phyloP scores from a whole-genome alignment of 495 filamentous ascomycete species.

The Evansstolkia leycettana region DNA sequence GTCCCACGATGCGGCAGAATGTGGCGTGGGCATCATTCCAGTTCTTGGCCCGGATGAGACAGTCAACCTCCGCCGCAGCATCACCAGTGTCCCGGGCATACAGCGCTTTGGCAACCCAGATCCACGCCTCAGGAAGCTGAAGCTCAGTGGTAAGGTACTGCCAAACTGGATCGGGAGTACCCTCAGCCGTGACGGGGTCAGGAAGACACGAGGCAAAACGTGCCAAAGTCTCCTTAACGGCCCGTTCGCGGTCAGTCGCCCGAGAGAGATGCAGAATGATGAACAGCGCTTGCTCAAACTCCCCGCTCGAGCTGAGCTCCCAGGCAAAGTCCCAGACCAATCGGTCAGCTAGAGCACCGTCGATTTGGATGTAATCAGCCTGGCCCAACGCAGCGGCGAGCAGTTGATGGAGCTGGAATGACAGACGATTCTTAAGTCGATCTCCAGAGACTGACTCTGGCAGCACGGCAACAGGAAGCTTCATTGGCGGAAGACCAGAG shows the following conservation, averaged over 20 bases:
- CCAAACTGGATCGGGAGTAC: constrained; percentile 32
- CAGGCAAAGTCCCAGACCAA: constrained; percentile 58
- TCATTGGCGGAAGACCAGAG: constrained; percentile 7
- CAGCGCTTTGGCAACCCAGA: constrained; percentile 80
- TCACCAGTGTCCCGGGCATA: constrained; percentile 60
- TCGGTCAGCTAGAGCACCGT: constrained; percentile 42
- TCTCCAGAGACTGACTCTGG: constrained; percentile 47
- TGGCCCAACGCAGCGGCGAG: constrained; percentile 43
- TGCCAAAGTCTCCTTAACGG: constrained; percentile 58
- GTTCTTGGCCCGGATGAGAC: constrained; percentile 61
- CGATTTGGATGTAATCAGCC: constrained; percentile 20
- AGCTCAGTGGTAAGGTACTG: constrained; percentile 44
- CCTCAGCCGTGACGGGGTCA: constrained; percentile 44
- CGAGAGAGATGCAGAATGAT: constrained; percentile 66
- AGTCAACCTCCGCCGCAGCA: constrained; percentile 53
- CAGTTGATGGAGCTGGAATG: constrained; percentile 64
- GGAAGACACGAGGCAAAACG: constrained; percentile 35
- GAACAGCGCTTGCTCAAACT: constrained; percentile 59
- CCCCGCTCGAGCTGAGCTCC: constrained; percentile 53
- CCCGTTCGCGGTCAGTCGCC: constrained; percentile 45
- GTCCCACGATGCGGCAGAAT: constrained; percentile 65
- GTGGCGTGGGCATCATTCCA: constrained; percentile 75
- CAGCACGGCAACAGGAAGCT: constrained; percentile 26
- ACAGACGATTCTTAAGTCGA: constrained; percentile 58
- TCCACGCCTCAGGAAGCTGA: constrained; percentile 60